Conservation (phyloP, 2,329 filamentous ascomycete genomes). For the Achaetomium macrosporum region DNA sequence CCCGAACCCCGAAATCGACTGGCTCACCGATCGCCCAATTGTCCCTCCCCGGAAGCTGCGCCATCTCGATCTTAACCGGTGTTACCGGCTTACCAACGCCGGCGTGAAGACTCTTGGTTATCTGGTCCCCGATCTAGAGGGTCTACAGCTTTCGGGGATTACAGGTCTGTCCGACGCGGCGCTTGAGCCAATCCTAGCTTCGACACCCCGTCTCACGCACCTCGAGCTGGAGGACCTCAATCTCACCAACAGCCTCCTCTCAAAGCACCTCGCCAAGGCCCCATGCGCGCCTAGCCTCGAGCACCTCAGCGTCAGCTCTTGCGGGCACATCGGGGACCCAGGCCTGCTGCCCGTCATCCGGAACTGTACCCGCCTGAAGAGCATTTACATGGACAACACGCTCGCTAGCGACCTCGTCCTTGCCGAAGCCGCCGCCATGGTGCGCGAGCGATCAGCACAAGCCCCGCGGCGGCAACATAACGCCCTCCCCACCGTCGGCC, state of each 20-base stretch:
- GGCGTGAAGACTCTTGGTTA: conserved; percentile 67
- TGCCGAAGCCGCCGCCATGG: conserved; percentile 75
- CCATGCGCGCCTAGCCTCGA: conserved; percentile 66
- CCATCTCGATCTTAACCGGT: conserved; percentile 80
- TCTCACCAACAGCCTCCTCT: conserved; percentile 68
- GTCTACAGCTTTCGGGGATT: conserved; percentile 76
- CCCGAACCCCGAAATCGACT: conserved; percentile 68
- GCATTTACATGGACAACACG: conserved; percentile 88
- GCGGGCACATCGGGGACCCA: conserved; percentile 74
- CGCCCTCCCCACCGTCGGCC: conserved; percentile 47
- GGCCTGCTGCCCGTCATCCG: conserved; percentile 82
- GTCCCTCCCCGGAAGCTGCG: conserved; percentile 73
- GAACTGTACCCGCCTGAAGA: conserved; percentile 61
- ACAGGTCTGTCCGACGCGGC: conserved; percentile 66
- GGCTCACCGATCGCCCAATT: conserved; percentile 68
- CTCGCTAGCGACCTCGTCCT: conserved; percentile 81
- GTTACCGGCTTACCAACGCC: conserved; percentile 63
- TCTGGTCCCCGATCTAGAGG: conserved; percentile 73
- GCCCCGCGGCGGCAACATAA: conserved; percentile 31
- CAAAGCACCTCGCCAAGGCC: conserved; percentile 66
- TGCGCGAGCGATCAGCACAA: conserved; percentile 55
- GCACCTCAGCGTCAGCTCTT: conserved; percentile 85
- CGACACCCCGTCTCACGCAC: conserved; percentile 71
- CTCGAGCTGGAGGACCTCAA: conserved; percentile 85
- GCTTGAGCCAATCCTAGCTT: conserved; percentile 65